Conservation (phyloP, 192 early-diverging fungal genomes). For the Backusella mclennaniae region DNA sequence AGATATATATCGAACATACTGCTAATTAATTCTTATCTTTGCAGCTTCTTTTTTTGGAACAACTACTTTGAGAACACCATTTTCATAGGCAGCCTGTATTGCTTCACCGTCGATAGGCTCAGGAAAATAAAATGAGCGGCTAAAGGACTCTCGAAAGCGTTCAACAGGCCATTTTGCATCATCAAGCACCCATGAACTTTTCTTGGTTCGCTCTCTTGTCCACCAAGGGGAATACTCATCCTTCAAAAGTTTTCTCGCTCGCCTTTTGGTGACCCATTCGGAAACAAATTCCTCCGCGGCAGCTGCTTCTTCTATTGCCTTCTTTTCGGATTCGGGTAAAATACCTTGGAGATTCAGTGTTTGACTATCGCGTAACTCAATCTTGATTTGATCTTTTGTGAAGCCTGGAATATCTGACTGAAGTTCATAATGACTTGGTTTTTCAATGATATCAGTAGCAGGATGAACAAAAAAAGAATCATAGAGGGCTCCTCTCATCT, state of each 20-base stretch:
- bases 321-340: neutral
- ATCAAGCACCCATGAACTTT: neutral
- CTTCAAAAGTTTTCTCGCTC: neutral
- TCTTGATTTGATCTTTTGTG: neutral
- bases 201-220: neutral
- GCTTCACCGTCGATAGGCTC: neutral
- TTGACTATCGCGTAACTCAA: neutral
- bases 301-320: neutral
- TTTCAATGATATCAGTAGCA: neutral
- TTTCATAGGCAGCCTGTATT: constrained; percentile 1
- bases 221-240: neutral
- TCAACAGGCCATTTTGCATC: neutral
- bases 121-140: neutral
- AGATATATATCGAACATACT: neutral
- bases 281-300: neutral
- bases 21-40: neutral
- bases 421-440: neutral
- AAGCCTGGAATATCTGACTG: neutral
- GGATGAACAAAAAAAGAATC: neutral
- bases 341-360: neutral
- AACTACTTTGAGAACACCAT: neutral
- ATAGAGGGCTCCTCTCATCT: neutral
- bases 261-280: neutral
- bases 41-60: neutral
- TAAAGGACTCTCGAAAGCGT: neutral